A percentile compares a stretch with the other conserved stretches of the same genome.
Evolutionary conservation across 768 basidiomycete genomes (phyloP).

Genomic region (Tulasnella sp.): DNA sequence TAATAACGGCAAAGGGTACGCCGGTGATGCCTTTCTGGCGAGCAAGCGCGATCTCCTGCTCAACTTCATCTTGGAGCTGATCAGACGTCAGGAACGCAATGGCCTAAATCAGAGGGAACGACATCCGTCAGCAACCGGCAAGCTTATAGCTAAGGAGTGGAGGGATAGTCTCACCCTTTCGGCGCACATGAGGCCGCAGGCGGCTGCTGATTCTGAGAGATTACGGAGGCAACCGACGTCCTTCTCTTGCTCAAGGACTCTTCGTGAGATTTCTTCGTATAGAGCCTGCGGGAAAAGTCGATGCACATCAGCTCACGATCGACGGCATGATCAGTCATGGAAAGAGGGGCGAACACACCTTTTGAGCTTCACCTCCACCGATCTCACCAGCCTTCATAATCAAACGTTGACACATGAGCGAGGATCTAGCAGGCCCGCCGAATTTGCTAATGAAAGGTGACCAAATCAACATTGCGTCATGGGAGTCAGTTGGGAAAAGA

Average conservation of each 20-base stretch:
- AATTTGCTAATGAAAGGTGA: conserved; percentile 6
- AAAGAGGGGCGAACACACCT: background rate
- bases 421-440: conserved; percentile 17
- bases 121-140: background rate
- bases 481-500: background rate
- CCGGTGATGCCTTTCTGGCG: conserved; percentile 70
- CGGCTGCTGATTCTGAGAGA: conserved; percentile 62
- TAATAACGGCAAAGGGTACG: conserved; percentile 78
- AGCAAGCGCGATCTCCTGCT: conserved; percentile 63
- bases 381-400: conserved; percentile 21
- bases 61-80: conserved; percentile 66
- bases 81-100: conserved; percentile 64
- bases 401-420: conserved; percentile 22
- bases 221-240: conserved; percentile 64
- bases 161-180: conserved; percentile 54
- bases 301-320: background rate
- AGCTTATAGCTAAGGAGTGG: background rate
- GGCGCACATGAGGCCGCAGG: conserved; percentile 59
- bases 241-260: conserved; percentile 63
- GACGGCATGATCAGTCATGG: background rate
- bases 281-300: conserved; percentile 45
- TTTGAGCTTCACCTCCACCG: conserved; percentile 28
- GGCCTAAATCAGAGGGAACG: conserved; percentile 49
- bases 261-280: conserved; percentile 65
- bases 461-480: background rate